A percentile compares a stretch with the other conserved stretches of the same genome.
These are phyloP conservation scores for Tetrahymena thermophila DNA, from an alignment of 73 alveolate species.

Conservation along the genomic window DNA sequence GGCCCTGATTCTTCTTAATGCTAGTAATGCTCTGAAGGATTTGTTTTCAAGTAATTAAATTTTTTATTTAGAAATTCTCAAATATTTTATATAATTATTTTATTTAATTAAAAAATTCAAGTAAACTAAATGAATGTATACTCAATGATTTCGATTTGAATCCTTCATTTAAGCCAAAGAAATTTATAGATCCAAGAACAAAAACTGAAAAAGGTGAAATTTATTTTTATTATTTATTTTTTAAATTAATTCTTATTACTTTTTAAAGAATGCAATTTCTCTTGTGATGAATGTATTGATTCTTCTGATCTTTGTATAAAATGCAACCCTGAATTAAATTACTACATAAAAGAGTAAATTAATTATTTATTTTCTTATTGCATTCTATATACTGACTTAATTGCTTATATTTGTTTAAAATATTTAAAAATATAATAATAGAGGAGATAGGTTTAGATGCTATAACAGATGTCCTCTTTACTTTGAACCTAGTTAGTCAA, in stretches of 20 bases:
- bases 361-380: not conserved
- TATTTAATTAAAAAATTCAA: not conserved
- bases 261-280: not conserved
- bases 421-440: not conserved
- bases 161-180: not conserved
- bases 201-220: not conserved
- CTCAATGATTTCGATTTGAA: not conserved
- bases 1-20: not conserved
- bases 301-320: not conserved
- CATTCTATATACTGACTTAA: no score
- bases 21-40: not conserved
- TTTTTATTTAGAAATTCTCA: no score
- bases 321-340: not conserved
- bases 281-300: not conserved
- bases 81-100: not conserved
- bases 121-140: not conserved
- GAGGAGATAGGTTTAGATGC: not conserved
- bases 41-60: not conserved
- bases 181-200: not conserved
- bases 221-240: not conserved
- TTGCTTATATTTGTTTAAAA: no score
- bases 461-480: not conserved
- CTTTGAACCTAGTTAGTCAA: not conserved
- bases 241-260: not conserved
- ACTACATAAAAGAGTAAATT: not conserved